Evolutionary conservation across 2,329 filamentous ascomycete genomes (phyloP).

Genomic region (Phaeoacremonium minimum): DNA sequence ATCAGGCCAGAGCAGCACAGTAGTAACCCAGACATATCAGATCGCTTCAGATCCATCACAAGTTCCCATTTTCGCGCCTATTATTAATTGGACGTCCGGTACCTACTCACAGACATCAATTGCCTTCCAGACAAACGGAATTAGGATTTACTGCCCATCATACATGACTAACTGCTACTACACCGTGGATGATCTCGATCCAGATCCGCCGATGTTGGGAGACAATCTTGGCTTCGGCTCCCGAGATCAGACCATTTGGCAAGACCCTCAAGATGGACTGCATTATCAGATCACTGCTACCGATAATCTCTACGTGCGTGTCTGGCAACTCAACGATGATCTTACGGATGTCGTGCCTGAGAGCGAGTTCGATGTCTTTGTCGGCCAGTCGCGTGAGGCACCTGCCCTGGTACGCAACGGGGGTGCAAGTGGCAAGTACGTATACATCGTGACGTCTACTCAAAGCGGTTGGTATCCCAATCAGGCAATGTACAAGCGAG

Average conservation of each 20-base stretch:
- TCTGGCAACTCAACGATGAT: slow-evolving; percentile 5
- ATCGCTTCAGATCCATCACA: slow-evolving; percentile 2
- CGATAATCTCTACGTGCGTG: slow-evolving; percentile 4
- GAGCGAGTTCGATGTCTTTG: slow-evolving; percentile 6
- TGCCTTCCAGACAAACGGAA: background rate
- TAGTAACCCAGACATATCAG: slow-evolving; percentile 3
- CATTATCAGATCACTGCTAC: slow-evolving; percentile 4
- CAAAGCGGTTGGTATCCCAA: slow-evolving; percentile 6
- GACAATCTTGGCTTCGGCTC: slow-evolving; percentile 7
- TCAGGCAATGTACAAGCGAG: slow-evolving; percentile 3
- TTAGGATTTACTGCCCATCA: slow-evolving; percentile 5
- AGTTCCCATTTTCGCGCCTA: slow-evolving; percentile 3
- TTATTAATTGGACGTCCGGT: slow-evolving; percentile 4
- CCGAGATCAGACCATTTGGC: slow-evolving; percentile 4
- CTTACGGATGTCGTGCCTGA: slow-evolving; percentile 5
- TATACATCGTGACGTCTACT: slow-evolving; percentile 5
- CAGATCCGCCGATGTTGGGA: slow-evolving; percentile 3
- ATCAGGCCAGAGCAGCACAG: slow-evolving; percentile 1
- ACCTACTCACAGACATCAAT: slow-evolving; percentile 2
- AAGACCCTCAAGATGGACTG: slow-evolving; percentile 1
- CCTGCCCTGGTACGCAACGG: slow-evolving; percentile 3
- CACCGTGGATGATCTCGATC: slow-evolving; percentile 5
- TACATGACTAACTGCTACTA: slow-evolving; percentile 6
- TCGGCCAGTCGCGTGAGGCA: slow-evolving; percentile 3
- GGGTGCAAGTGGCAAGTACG: slow-evolving; percentile 4